A percentile compares a stretch with the other conserved stretches of the same genome.
phyloP scores from a whole-genome alignment of 306 rosid genomes.

The Sechiopsis laciniata region DNA sequence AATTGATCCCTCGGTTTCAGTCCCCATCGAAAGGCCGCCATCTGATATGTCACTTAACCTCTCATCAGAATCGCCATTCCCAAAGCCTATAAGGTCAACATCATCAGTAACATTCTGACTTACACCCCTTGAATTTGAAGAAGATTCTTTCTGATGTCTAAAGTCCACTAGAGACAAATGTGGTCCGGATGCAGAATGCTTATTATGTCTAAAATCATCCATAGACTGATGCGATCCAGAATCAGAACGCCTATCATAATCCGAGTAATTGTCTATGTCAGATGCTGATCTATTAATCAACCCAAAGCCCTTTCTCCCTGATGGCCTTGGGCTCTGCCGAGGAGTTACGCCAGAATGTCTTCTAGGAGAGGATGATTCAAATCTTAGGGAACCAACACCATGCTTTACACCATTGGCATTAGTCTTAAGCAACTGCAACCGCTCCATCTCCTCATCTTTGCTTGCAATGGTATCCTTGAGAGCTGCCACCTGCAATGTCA shows the following conservation, averaged over 20 bases:
- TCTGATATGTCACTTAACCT: conserved; percentile 96
- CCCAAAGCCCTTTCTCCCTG: conserved; percentile 40
- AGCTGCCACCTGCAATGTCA: conserved; percentile 54
- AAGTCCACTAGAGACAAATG: conserved; percentile 65
- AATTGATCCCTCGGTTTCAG: conserved; percentile 94
- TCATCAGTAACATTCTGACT: conserved; percentile 55
- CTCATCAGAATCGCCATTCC: conserved; percentile 89
- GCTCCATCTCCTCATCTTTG: conserved; percentile 83
- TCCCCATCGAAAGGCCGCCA: conserved; percentile 98
- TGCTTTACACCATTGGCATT: conserved; percentile 45
- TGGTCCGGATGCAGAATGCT: conserved; percentile 37
- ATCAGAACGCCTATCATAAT: conserved; percentile 79
- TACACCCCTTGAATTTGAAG: conserved; percentile 33
- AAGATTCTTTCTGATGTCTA: conserved; percentile 41
- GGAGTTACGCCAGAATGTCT: conserved; percentile 52
- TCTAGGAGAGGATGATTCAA: conserved; percentile 62
- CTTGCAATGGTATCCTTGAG: conserved; percentile 61
- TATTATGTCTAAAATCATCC: conserved; percentile 55
- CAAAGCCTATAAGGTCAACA: conserved; percentile 75
- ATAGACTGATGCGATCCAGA: conserved; percentile 68
- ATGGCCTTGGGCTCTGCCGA: conserved; percentile 33
- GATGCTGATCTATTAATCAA: conserved; percentile 40
- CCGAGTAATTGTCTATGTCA: conserved; percentile 69
- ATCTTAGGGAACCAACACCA: conserved; percentile 42
- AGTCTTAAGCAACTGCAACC: conserved; percentile 51